These are phyloP conservation scores for Sextonia rubra DNA, from an alignment of 164 flowering plant species.

Conservation along the genomic window DNA sequence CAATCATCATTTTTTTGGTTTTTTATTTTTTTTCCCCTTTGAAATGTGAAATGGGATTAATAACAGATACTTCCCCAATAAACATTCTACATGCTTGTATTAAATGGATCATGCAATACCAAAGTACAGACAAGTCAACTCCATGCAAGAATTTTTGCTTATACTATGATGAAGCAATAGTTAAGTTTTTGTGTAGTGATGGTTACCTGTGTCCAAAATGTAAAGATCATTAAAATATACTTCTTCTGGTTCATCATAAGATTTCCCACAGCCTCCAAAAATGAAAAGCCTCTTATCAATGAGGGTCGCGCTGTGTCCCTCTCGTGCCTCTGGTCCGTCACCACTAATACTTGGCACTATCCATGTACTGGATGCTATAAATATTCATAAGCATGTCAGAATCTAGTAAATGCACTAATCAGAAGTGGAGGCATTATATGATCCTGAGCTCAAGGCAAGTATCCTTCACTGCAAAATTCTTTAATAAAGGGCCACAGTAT, in stretches of 20 bases:
- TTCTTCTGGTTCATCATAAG: slow-evolving; percentile 45
- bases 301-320: slow-evolving; percentile 90
- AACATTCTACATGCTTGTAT: not conserved
- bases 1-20: too few relatives aligned
- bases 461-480: not conserved
- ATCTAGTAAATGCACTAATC: not conserved
- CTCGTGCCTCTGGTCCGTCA: slow-evolving; percentile 83
- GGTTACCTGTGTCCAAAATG: slow-evolving; percentile 75
- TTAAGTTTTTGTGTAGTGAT: not conserved
- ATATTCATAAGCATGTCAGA: slow-evolving; percentile 11
- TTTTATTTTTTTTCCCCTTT: too few relatives aligned
- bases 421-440: not conserved
- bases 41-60: not conserved
- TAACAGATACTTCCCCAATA: not conserved
- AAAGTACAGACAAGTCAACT: not conserved
- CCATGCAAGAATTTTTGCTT: not conserved
- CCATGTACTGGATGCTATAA: slow-evolving; percentile 80
- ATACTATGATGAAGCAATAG: not conserved
- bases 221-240: slow-evolving; percentile 81
- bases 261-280: slow-evolving; percentile 97
- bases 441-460: not conserved
- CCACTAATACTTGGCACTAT: slow-evolving; percentile 70
- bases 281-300: slow-evolving; percentile 77
- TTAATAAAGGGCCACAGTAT: not conserved
- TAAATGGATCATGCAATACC: not conserved